A percentile compares a stretch with the other conserved stretches of the same genome.
Conservation (phyloP, 2,329 filamentous ascomycete genomes). For the Cladosporium phlei region DNA sequence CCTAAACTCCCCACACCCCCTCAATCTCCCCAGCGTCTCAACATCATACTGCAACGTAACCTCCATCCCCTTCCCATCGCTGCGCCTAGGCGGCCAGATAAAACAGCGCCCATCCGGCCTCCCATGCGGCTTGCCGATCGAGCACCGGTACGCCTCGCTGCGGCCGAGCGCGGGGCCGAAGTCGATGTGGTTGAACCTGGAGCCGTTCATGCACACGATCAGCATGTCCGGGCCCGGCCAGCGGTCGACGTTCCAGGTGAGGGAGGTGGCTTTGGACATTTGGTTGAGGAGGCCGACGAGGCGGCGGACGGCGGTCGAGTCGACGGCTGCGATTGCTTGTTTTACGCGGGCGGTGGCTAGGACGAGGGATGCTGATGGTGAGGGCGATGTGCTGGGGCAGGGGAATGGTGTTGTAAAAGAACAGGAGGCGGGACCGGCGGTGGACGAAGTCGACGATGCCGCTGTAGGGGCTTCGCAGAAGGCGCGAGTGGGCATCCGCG, state of each 20-base stretch:
- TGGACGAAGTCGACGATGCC: too few relatives aligned
- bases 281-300: constrained; percentile 14
- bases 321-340: constrained; percentile 13
- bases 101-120: constrained; percentile 14
- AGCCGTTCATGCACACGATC: constrained; percentile 7
- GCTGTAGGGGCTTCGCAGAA: constrained; percentile 3
- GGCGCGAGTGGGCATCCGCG: constrained; percentile 11
- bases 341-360: constrained; percentile 1
- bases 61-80: constrained; percentile 12
- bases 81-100: constrained; percentile 1
- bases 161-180: constrained; percentile 9
- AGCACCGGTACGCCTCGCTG: constrained; percentile 8
- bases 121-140: constrained; percentile 8
- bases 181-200: constrained; percentile 8
- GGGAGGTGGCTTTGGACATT: constrained; percentile 11
- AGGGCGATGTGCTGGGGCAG: too few relatives aligned
- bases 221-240: constrained; percentile 16
- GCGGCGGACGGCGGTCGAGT: constrained; percentile 14
- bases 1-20: background rate
- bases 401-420: too few relatives aligned
- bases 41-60: constrained; percentile 13
- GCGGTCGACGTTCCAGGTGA: constrained; percentile 16
- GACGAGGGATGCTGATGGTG: too few relatives aligned
- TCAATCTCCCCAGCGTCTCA: constrained; percentile 8
- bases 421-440: too few relatives aligned